Base-by-base conservation (phyloP, 139 green algal genomes). In the Nannochloris sp. region DNA sequence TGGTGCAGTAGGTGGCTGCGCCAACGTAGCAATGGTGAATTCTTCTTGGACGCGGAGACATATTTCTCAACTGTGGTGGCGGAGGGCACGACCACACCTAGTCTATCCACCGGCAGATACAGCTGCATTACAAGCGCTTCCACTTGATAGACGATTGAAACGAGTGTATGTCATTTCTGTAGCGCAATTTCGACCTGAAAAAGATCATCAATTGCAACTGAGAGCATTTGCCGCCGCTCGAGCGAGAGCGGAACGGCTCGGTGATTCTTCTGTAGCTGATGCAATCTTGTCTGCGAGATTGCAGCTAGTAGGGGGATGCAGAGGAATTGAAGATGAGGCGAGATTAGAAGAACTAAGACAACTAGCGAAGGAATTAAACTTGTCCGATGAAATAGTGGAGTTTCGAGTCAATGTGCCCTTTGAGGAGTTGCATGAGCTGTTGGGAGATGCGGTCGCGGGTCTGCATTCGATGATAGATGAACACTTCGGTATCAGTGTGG, bases 401-500 rank as follows among this genome's bases (percentile, higher is more conserved):
- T 76, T 76, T 35, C 39, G 54, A 15, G 74, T 92, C 25, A 95
- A 96, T 65, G 84, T 83, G 27, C 48, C 81, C 4, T 92, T 81
- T 51, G 48, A 24, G 0, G 81, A 95, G 55, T 74, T 98, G 38
- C 60, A 61, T 58, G 15, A 24, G 57, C 70, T 93, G 67, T 79
- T 99, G 54, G 85, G 79, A 10, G 83, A 77, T 0, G 90, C 93
- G 2, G 82, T 91, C 34, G 89, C 74, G 0, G 94, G 94, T 14
- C 74, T 98, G 71, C 93, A 98, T 83, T 91, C 86, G 13, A 99
- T 99, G 94, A 33, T 73, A 42, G 92, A 98, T 64, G 94, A 99
- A 70, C 94, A 99, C 84, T 99, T 99, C 81, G 94, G 94, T 57
- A 99, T 99, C 74, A 85, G 83, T 64, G 82, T 98, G 27, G 93